Percentiles rank a stretch among this genome's conserved stretches.
Evolutionary conservation across 106 monocot genomes (phyloP).

Genomic region (Dactylorhiza incarnata): DNA sequence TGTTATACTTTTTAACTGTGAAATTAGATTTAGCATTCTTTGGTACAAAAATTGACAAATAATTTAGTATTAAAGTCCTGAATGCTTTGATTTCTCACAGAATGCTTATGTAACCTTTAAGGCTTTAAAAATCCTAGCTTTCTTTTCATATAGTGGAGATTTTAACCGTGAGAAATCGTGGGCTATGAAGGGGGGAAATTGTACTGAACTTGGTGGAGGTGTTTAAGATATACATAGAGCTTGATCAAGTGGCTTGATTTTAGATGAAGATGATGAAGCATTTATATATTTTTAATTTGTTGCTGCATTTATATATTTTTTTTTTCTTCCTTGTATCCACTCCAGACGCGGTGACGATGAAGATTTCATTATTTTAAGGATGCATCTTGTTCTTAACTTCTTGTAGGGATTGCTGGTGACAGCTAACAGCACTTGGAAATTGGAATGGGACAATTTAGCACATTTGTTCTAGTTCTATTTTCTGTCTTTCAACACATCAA

Average conservation of each 20-base stretch:
- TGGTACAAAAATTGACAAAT: background rate
- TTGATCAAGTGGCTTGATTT: background rate
- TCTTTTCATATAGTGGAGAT: background rate
- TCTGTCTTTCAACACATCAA: too few relatives aligned
- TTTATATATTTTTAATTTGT: too few relatives aligned
- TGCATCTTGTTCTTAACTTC: too few relatives aligned
- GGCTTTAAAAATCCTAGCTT: background rate
- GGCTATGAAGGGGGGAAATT: background rate
- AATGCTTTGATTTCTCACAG: background rate
- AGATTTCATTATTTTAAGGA: too few relatives aligned
- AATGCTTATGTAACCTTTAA: background rate
- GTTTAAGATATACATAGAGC: background rate
- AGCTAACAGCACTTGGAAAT: too few relatives aligned
- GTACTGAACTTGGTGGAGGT: background rate
- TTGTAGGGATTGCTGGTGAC: too few relatives aligned
- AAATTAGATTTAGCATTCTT: background rate
- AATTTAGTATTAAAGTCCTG: background rate
- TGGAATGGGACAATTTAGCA: too few relatives aligned
- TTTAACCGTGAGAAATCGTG: background rate
- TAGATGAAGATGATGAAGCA: background rate
- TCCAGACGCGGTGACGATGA: too few relatives aligned
- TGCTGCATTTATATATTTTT: too few relatives aligned
- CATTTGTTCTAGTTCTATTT: too few relatives aligned
- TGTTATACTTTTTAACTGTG: background rate
- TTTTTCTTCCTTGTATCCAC: too few relatives aligned